Evolutionary conservation across 129 eudicot genomes (phyloP).

Genomic region (Helichrysum umbraculigerum): DNA sequence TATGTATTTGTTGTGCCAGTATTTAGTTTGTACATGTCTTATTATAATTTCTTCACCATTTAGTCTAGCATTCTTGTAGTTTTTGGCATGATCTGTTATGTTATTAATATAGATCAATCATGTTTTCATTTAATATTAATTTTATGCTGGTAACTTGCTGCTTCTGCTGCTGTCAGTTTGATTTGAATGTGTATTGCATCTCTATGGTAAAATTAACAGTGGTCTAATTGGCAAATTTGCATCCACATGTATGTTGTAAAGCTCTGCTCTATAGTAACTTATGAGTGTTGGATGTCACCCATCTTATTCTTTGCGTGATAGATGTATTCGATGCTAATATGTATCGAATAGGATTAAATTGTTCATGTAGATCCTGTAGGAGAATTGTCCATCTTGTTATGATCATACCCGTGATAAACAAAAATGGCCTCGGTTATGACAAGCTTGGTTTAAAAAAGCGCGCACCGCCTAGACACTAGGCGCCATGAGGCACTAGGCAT

Average conservation of each 20-base stretch:
- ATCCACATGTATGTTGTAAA: too few species aligned
- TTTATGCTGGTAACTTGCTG: not conserved
- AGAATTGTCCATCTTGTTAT: not conserved
- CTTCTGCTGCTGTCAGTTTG: not conserved
- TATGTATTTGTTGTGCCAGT: not conserved
- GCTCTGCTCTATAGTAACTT: too few species aligned
- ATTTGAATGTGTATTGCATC: not conserved
- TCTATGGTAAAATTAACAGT: not conserved
- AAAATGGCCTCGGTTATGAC: not conserved
- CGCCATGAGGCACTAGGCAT: too few species aligned
- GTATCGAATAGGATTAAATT: not conserved
- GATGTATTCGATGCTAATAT: not conserved
- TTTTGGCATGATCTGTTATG: not conserved
- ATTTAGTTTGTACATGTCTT: not conserved
- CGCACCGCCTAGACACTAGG: too few species aligned
- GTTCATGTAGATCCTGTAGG: not conserved
- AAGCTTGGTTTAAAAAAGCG: too few species aligned
- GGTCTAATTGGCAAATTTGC: too few species aligned
- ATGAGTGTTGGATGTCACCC: too few species aligned
- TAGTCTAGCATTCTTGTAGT: not conserved
- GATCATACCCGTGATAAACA: not conserved
- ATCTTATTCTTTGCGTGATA: too few species aligned
- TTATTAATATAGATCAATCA: not conserved
- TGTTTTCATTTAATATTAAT: not conserved
- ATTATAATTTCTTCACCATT: not conserved